These are phyloP conservation scores for Pochonia chlamydosporia DNA, from an alignment of 2,329 filamentous ascomycete species.

Conservation along the genomic window DNA sequence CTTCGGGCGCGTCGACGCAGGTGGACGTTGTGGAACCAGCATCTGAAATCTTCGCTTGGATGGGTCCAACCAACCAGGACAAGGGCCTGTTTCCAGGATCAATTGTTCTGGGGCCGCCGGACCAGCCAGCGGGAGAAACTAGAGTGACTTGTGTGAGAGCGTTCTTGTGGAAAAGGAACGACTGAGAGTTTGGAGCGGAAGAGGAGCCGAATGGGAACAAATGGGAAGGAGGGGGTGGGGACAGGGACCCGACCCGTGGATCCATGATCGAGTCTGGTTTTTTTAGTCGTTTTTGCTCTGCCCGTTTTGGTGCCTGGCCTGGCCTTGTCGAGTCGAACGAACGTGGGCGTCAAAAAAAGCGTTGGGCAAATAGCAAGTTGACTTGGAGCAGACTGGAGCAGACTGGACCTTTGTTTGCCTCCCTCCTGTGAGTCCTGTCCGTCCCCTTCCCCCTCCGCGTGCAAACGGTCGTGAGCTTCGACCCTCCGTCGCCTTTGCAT, in stretches of 20 bases:
- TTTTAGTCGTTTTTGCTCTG: too few species aligned
- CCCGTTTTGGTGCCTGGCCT: not conserved
- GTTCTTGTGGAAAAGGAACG: not conserved
- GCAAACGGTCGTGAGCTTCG: not conserved
- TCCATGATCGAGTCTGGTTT: too few species aligned
- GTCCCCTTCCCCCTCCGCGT: not conserved
- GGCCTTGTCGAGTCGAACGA: too few species aligned
- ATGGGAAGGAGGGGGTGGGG: not conserved
- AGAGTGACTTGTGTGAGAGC: too few species aligned
- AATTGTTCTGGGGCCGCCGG: too few species aligned
- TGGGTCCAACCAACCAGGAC: too few species aligned
- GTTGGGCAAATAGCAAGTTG: too few species aligned
- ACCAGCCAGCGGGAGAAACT: too few species aligned
- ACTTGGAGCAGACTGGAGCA: too few species aligned
- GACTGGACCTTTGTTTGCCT: constrained; percentile 4
- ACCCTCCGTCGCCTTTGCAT: not conserved
- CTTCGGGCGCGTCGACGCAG: not conserved
- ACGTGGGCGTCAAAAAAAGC: too few species aligned
- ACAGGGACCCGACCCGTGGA: not conserved
- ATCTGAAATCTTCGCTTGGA: constrained; percentile 2
- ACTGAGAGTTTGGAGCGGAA: not conserved
- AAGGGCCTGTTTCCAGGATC: too few species aligned
- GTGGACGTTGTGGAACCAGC: not conserved
- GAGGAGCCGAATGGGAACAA: constrained; percentile 1
- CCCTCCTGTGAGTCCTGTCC: not conserved